phyloP scores from a whole-genome alignment of 768 basidiomycete species.

The Solioccasus polychromus region DNA sequence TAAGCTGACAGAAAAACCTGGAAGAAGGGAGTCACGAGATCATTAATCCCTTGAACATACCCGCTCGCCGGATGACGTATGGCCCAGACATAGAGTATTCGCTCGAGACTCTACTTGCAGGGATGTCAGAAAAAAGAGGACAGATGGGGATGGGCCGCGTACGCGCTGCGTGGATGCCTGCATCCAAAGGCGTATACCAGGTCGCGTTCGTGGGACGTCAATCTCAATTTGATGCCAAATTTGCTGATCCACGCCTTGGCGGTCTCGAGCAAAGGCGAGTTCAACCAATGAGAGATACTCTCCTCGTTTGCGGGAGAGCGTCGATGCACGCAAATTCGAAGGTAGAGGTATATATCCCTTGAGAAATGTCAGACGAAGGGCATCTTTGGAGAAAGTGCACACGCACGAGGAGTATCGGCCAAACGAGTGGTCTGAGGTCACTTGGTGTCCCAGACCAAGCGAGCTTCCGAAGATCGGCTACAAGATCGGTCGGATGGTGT shows the following conservation, averaged over 20 bases:
- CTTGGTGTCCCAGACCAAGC: constrained; percentile 93
- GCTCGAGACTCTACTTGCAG: constrained; percentile 73
- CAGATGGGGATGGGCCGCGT: constrained; percentile 24
- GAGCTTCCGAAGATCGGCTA: constrained; percentile 83
- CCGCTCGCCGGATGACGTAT: constrained; percentile 98
- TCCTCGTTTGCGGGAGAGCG: constrained; percentile 84
- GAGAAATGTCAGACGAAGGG: constrained; percentile 4
- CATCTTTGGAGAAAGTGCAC: neutral
- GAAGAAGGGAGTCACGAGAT: constrained; percentile 96
- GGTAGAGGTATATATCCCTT: constrained; percentile 94
- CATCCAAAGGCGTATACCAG: constrained; percentile 91
- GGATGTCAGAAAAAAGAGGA: constrained; percentile 17
- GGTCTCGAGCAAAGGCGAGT: constrained; percentile 83
- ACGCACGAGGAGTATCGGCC: constrained; percentile 90
- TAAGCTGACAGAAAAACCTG: constrained; percentile 96
- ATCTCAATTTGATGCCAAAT: constrained; percentile 99
- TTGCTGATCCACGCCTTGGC: constrained; percentile 85
- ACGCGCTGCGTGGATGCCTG: constrained; percentile 86
- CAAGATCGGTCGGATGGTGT: constrained; percentile 6
- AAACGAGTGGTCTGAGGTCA: constrained; percentile 86
- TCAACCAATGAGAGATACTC: constrained; percentile 91
- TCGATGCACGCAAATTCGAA: constrained; percentile 65
- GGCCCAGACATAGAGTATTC: constrained; percentile 98
- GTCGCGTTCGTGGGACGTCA: constrained; percentile 93
- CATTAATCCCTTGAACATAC: constrained; percentile 99